Evolutionary conservation across 2,329 filamentous ascomycete species (phyloP), one percentile per base, ranked within the genome.

Genomic region (Polytolypa hystricis): DNA sequence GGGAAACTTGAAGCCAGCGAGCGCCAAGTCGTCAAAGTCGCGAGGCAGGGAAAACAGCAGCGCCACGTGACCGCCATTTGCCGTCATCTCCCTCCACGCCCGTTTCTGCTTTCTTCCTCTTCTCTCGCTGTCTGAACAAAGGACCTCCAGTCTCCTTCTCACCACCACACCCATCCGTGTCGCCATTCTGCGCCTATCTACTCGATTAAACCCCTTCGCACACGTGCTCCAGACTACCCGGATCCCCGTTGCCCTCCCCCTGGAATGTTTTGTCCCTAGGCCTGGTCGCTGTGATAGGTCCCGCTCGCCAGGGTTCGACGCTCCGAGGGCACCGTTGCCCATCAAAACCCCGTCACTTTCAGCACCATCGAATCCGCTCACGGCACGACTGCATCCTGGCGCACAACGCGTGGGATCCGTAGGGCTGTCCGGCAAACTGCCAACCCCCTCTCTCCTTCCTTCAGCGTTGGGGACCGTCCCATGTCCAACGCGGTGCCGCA

Each of bases 401-500:
- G 21, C 21, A n/a, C 7, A 25, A 25, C 7, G 21, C n/a, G 21
- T n/a, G 21, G 21, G 21, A 7, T 25, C 21, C 21, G 21, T 25
- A 25, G 19, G 27, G 27, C 35, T 37, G 18, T 27, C 19, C 20
- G 35, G 11, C 12, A 23, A 9, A 23, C 35, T 16, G 26, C 21
- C 6, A 19, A n/a, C n/a, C n/a, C n/a, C n/a, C n/a, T n/a, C n/a
- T n/a, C n/a, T 28, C 33, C 7, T 18, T 35, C 33, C 15, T 6
- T 18, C 14, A 31, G 23, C 12, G 11, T 20, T 11, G 12, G 35
- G 26, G 27, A n/a, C 11, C 16, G 20, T 32, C 45, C 51, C 53
- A 63, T 63, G 60, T 63, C 60, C 51, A 49, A 55, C 57, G 54
- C 51, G 48, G 44, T 44, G 17, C 15, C 14, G 7, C 21, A 25